Base-by-base conservation (phyloP, 2,329 filamentous ascomycete genomes). In the Chlorencoelia australis region DNA sequence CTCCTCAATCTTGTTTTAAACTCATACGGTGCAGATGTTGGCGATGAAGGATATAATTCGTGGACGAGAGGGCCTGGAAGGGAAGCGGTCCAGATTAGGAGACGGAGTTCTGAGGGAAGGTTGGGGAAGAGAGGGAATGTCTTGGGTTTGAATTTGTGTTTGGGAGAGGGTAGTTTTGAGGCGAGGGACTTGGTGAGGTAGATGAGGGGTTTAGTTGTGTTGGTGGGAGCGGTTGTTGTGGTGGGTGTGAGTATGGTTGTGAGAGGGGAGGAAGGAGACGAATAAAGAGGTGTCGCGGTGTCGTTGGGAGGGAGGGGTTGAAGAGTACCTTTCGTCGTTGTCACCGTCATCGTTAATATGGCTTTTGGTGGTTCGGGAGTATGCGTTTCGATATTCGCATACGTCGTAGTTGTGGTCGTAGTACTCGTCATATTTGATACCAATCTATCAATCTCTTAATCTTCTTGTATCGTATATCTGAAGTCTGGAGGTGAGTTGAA, bases 1-100 rank as follows among this genome's bases (percentile, higher is more conserved):
- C 50, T 53, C n/a, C 52, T 51, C 31, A 55, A 54, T 15, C 49
- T 55, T 41, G 53, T 54, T 28, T 47, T 47, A 24, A 52, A 45
- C 20, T 55, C 50, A 34, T 55, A 53, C 17, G 53, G 46, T 25
- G 48, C 50, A 6, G 50, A 31, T 24, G 36, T 24, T 7, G 36
- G 24, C 33, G 30, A 38, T 13, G 30, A 33, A 7, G 53, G 53
- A 27, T 54, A 52, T 4, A 55, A 35, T 44, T 55, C 53, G 42
- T 55, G 53, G 18, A 55, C 47, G 15, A 50, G 42, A 7, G 46
- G 45, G 22, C 43, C 37, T 15, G 37, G 37, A 11, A 54, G 35
- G 7, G 48, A 37, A 4, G 39, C 34, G 29, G 46, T 38, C 53
- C 53, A 55, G 31, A 55, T 50, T 17, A 46, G 41, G 2, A 53